These are phyloP conservation scores for Berkeleyomyces rouxiae DNA, from an alignment of 2,329 filamentous ascomycete species.

Conservation along the genomic window DNA sequence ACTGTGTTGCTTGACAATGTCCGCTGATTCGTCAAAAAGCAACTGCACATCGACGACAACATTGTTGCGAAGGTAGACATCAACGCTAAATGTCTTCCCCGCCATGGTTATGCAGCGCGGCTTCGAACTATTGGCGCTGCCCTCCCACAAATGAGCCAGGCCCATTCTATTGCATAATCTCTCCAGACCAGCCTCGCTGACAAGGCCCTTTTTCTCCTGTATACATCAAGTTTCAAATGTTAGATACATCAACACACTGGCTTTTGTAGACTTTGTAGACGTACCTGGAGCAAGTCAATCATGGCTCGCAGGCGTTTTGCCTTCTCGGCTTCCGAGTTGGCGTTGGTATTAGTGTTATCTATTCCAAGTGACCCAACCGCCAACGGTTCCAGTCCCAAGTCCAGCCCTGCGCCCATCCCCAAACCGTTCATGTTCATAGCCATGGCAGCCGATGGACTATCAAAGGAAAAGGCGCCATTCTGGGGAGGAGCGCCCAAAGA, in stretches of 20 bases:
- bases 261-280: conserved; percentile 14
- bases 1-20: conserved; percentile 41
- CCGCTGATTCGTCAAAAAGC: conserved; percentile 42
- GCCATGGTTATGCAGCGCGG: conserved; percentile 39
- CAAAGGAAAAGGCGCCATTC: conserved; percentile 32
- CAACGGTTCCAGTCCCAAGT: conserved; percentile 26
- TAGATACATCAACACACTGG: neutral
- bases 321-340: conserved; percentile 33
- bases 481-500: conserved; percentile 23
- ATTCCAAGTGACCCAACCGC: conserved; percentile 31
- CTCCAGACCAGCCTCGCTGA: conserved; percentile 61
- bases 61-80: conserved; percentile 45
- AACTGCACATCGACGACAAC: conserved; percentile 46
- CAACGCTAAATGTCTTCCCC: conserved; percentile 41
- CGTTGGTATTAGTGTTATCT: neutral
- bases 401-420: conserved; percentile 35
- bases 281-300: conserved; percentile 32
- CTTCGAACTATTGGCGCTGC: conserved; percentile 31
- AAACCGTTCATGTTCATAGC: conserved; percentile 40
- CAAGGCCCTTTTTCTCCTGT: conserved; percentile 38
- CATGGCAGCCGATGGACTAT: conserved; percentile 46
- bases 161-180: conserved; percentile 50
- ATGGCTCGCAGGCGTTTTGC: conserved; percentile 37
- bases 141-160: conserved; percentile 47
- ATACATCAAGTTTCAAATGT: conserved; percentile 9